Percentiles rank a stretch among this genome's conserved stretches.
These are phyloP conservation scores for Verbena officinalis DNA, from an alignment of 257 asterid genomes.

Conservation along the genomic window DNA sequence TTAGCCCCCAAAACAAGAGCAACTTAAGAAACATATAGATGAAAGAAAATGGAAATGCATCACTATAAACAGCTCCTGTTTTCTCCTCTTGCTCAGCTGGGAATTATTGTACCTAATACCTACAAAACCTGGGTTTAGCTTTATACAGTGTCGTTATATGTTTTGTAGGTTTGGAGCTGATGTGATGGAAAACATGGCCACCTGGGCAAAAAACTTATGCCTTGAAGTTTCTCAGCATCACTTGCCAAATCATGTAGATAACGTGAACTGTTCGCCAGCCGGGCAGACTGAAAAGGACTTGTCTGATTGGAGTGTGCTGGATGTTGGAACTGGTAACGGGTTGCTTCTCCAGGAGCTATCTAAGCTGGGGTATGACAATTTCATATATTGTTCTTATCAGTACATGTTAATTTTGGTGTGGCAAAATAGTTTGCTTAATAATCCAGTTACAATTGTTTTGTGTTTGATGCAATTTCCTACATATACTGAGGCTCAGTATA, in stretches of 20 bases:
- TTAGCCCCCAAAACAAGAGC: conserved; percentile 7
- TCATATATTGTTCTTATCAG: conserved; percentile 28
- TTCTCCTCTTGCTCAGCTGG: conserved; percentile 14
- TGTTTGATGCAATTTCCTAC: conserved; percentile 10
- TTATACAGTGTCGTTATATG: conserved; percentile 10
- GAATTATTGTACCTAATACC: conserved; percentile 1
- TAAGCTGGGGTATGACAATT: conserved; percentile 81
- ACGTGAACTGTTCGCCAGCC: conserved; percentile 47
- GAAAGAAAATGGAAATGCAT: conserved; percentile 11
- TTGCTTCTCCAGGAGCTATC: conserved; percentile 94
- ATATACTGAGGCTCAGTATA: conserved; percentile 6
- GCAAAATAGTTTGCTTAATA: not conserved
- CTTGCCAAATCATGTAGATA: conserved; percentile 61
- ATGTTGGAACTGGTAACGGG: conserved; percentile 98
- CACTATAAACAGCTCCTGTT: conserved; percentile 9
- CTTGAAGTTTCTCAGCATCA: conserved; percentile 65
- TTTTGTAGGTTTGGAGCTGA: conserved; percentile 87
- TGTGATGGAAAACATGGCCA: conserved; percentile 87
- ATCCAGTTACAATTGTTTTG: conserved; percentile 9
- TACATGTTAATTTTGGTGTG: not conserved
- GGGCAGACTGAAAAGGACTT: conserved; percentile 62
- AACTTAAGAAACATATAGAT: conserved; percentile 10
- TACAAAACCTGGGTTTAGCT: conserved; percentile 8
- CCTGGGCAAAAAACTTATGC: conserved; percentile 89
- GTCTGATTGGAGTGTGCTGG: conserved; percentile 86